phyloP scores from a whole-genome alignment of 495 filamentous ascomycete genomes.

The Cenococcum geophilum region DNA sequence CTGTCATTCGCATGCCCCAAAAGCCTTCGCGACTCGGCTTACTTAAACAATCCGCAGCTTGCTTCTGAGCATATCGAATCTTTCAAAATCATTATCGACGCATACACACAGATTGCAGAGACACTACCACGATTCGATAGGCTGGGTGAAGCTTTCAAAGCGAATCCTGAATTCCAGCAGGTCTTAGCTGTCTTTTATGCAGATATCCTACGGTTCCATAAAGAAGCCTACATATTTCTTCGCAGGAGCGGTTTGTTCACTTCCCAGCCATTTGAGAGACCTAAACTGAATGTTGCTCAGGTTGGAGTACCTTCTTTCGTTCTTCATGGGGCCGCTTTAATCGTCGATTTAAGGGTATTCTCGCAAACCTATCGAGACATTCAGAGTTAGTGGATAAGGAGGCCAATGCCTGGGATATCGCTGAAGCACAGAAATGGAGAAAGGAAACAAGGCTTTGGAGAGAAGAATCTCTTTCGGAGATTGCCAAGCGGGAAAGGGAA shows the following conservation, averaged over 20 bases:
- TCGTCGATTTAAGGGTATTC: slow-evolving; percentile 11
- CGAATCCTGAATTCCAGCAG: slow-evolving; percentile 38
- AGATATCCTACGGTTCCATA: slow-evolving; percentile 45
- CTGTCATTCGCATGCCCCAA: background rate
- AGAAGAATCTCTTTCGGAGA: background rate
- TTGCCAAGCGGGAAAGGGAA: background rate
- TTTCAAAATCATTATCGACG: slow-evolving; percentile 42
- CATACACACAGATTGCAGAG: slow-evolving; percentile 40
- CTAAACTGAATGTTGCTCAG: background rate
- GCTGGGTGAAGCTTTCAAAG: slow-evolving; percentile 30
- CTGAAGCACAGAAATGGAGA: background rate
- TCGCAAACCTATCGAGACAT: slow-evolving; percentile 11
- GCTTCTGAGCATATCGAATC: slow-evolving; percentile 37
- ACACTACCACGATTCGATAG: slow-evolving; percentile 40
- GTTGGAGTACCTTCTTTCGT: slow-evolving; percentile 13
- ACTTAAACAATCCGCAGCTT: slow-evolving; percentile 5
- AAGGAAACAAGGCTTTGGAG: slow-evolving; percentile 4
- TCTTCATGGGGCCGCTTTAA: slow-evolving; percentile 13
- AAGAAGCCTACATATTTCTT: slow-evolving; percentile 44
- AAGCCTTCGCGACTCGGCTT: background rate
- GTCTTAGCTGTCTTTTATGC: slow-evolving; percentile 41
- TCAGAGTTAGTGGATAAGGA: slow-evolving; percentile 6
- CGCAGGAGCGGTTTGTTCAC: slow-evolving; percentile 36
- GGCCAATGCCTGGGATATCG: slow-evolving; percentile 8
- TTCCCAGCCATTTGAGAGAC: too few species aligned